Conservation (phyloP, 768 basidiomycete genomes). For the Baorangia bicolor region DNA sequence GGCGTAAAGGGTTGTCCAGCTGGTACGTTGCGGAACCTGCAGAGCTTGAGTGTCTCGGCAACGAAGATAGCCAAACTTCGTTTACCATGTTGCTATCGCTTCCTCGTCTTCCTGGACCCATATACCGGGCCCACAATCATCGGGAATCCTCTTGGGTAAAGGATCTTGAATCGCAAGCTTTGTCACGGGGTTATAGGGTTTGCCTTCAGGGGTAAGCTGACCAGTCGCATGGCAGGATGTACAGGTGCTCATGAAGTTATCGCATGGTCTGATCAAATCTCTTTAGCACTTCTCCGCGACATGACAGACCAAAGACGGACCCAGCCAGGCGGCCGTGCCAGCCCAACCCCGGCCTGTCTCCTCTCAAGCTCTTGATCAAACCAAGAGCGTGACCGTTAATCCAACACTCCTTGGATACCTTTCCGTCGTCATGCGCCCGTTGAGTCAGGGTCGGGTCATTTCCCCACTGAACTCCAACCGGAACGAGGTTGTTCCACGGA, state of each 20-base stretch:
- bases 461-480: constrained; percentile 2
- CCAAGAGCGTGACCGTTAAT: neutral
- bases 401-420: neutral
- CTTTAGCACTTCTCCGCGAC: neutral
- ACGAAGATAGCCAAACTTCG: neutral
- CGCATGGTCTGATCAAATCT: neutral
- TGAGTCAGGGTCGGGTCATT: neutral
- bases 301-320: neutral
- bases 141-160: neutral
- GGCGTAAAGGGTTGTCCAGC: neutral
- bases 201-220: neutral
- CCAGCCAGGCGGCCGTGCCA: neutral
- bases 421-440: neutral
- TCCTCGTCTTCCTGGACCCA: neutral
- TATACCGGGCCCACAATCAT: neutral
- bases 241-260: neutral
- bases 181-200: neutral
- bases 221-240: neutral
- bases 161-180: neutral
- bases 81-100: neutral
- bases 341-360: neutral
- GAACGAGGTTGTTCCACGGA: neutral
- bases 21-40: neutral
- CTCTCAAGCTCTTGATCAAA: neutral
- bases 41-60: neutral